Conservation (phyloP, 2,329 filamentous ascomycete species). For the Niveomyces coronatus region DNA sequence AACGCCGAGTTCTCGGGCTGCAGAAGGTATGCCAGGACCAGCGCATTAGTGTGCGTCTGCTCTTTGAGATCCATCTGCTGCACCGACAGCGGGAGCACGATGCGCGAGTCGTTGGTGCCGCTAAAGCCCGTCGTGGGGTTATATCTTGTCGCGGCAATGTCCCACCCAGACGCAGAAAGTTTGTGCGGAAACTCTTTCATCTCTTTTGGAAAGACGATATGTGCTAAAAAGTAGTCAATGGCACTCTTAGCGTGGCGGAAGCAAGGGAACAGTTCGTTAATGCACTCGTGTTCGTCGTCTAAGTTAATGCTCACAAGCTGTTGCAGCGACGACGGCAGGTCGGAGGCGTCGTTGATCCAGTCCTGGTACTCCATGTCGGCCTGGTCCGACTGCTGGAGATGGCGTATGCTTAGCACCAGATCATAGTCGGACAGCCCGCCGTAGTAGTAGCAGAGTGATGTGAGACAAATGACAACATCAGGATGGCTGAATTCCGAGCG, state of each 20-base stretch:
- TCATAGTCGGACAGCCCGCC: constrained; percentile 41
- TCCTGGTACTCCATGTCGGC: constrained; percentile 37
- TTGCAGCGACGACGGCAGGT: constrained; percentile 26
- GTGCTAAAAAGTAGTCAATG: constrained; percentile 53
- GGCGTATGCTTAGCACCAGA: constrained; percentile 33
- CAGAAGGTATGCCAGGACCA: constrained; percentile 51
- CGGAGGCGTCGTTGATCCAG: constrained; percentile 31
- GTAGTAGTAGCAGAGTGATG: constrained; percentile 46
- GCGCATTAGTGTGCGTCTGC: constrained; percentile 57
- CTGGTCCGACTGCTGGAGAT: constrained; percentile 30
- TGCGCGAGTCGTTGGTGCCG: constrained; percentile 54
- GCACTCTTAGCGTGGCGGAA: constrained; percentile 41
- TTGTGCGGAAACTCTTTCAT: constrained; percentile 54
- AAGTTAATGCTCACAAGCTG: constrained; percentile 46
- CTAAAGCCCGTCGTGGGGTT: constrained; percentile 57
- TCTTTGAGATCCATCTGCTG: constrained; percentile 9
- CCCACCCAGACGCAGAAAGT: constrained; percentile 57
- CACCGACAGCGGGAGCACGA: constrained; percentile 45
- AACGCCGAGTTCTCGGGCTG: constrained; percentile 37
- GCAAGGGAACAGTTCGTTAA: constrained; percentile 37
- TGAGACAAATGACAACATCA: constrained; percentile 46
- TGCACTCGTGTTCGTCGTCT: constrained; percentile 40
- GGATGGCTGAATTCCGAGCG: constrained; percentile 54
- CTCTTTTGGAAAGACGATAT: constrained; percentile 50
- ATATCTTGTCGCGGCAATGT: constrained; percentile 39